phyloP scores from a whole-genome alignment of 345 rosid genomes.

The Angophora floribunda region DNA sequence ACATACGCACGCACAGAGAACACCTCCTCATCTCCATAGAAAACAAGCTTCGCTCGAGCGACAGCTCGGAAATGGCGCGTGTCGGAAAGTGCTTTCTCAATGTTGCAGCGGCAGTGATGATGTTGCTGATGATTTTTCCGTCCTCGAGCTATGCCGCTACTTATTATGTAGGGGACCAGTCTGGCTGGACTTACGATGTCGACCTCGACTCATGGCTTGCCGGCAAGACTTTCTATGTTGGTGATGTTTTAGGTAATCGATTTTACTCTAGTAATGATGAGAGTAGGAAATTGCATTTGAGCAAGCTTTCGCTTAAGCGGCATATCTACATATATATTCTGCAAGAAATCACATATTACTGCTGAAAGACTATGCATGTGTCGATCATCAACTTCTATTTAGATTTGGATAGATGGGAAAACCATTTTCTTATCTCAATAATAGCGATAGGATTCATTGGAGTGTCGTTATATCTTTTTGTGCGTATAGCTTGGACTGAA shows the following conservation, averaged over 20 bases:
- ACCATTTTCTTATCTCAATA: not conserved
- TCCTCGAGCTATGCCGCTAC: not conserved
- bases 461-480: not conserved
- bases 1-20: not conserved
- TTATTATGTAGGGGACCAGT: not conserved
- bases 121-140: not conserved
- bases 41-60: not conserved
- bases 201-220: not conserved
- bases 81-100: not conserved
- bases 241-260: not conserved
- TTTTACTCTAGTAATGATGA: too few species aligned
- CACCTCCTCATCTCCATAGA: not conserved
- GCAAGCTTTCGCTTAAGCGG: not conserved
- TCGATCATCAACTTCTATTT: not conserved
- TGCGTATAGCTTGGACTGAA: not conserved
- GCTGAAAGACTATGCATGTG: not conserved
- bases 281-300: not conserved
- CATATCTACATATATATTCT: not conserved
- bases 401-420: not conserved
- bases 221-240: not conserved
- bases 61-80: not conserved
- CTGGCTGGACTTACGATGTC: not conserved
- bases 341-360: not conserved
- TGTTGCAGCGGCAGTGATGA: not conserved
- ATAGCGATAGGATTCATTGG: not conserved